phyloP scores from a whole-genome alignment of 306 rosid species.

The Ochetophila trinervis region DNA sequence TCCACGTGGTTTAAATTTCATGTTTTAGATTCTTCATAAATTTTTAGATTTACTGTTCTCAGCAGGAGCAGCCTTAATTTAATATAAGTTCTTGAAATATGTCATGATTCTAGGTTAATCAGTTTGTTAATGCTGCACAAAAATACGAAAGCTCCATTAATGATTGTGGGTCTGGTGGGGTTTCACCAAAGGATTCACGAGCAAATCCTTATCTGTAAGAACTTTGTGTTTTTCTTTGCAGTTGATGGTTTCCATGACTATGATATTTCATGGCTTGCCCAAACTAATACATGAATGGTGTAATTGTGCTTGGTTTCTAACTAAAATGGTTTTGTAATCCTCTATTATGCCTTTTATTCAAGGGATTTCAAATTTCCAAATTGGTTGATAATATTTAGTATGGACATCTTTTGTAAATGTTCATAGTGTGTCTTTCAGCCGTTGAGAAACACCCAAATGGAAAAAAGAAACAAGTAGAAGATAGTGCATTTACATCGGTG shows the following conservation, averaged over 20 bases:
- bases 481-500: too few species aligned
- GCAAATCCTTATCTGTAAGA: conserved; percentile 25
- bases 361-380: too few species aligned
- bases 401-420: too few species aligned
- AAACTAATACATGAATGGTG: neutral
- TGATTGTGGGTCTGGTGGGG: conserved; percentile 14
- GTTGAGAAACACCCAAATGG: too few species aligned
- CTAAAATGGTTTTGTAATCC: too few species aligned
- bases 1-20: too few species aligned
- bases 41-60: conserved; percentile 6
- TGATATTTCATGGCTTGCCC: neutral
- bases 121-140: conserved; percentile 32
- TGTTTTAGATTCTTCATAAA: too few species aligned
- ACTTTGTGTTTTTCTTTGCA: neutral
- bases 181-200: conserved; percentile 6
- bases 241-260: neutral
- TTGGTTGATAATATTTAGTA: too few species aligned
- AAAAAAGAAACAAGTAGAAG: too few species aligned
- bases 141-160: conserved; percentile 16
- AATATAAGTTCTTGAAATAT: conserved; percentile 6
- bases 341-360: too few species aligned
- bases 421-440: too few species aligned
- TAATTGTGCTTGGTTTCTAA: too few species aligned
- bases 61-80: neutral
- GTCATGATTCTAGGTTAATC: conserved; percentile 22